phyloP scores from a whole-genome alignment of 345 rosid genomes.

The Citrus glauca region DNA sequence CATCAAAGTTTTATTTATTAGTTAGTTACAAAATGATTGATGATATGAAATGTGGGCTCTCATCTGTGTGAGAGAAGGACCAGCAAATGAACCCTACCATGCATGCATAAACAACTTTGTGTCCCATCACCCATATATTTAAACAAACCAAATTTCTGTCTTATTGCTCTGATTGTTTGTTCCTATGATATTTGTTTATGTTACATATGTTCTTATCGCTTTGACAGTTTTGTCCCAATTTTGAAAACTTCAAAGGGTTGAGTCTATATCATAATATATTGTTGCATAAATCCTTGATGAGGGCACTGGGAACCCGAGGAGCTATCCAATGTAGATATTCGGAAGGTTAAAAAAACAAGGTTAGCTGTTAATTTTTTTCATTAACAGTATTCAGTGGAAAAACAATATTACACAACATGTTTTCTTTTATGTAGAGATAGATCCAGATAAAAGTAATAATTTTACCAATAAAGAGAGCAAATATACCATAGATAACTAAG shows the following conservation, averaged over 20 bases:
- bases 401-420: neutral
- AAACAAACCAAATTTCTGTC: neutral
- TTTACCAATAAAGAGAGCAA: too few relatives aligned
- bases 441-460: too few relatives aligned
- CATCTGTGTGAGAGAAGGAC: neutral
- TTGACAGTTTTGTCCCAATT: constrained; percentile 1
- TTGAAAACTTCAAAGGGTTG: neutral
- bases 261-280: neutral
- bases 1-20: neutral
- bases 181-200: neutral
- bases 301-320: neutral
- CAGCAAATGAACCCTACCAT: neutral
- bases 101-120: neutral
- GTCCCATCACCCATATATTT: neutral
- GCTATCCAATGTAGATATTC: neutral
- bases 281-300: neutral
- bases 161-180: neutral
- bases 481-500: too few relatives aligned
- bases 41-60: neutral
- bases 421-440: too few relatives aligned
- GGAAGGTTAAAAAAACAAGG: neutral
- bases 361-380: neutral
- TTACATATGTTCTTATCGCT: constrained; percentile 3
- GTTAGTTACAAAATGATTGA: too few relatives aligned
- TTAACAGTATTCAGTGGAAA: neutral